phyloP scores from a whole-genome alignment of 441 rosid species.

The Viola pubescens region DNA sequence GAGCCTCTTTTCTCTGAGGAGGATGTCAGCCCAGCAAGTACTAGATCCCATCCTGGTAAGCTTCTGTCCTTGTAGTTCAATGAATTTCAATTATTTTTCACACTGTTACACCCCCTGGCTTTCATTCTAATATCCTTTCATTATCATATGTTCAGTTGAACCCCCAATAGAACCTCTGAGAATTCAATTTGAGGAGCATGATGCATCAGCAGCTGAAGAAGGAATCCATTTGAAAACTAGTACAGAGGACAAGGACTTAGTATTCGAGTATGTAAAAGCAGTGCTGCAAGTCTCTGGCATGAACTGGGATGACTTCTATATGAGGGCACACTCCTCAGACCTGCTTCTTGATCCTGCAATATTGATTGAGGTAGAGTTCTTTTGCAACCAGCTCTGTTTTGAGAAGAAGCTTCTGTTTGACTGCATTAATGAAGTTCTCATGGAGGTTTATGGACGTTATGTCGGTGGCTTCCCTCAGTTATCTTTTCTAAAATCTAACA shows the following conservation, averaged over 20 bases:
- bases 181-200: conserved; percentile 63
- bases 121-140: conserved; percentile 24
- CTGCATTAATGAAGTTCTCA: conserved; percentile 69
- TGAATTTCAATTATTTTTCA: conserved; percentile 4
- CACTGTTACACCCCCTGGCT: neutral
- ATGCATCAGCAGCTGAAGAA: conserved; percentile 26
- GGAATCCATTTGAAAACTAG: conserved; percentile 30
- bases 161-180: conserved; percentile 45
- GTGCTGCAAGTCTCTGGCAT: conserved; percentile 55
- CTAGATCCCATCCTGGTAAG: conserved; percentile 51
- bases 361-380: conserved; percentile 45
- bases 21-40: conserved; percentile 59
- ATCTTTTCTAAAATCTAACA: conserved; percentile 38
- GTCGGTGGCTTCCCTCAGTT: conserved; percentile 58
- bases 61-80: conserved; percentile 5
- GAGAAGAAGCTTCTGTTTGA: conserved; percentile 63
- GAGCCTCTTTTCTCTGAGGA: conserved; percentile 70
- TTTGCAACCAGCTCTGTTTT: conserved; percentile 40
- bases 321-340: conserved; percentile 55
- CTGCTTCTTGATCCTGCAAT: conserved; percentile 65
- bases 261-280: conserved; percentile 45
- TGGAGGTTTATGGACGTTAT: conserved; percentile 41
- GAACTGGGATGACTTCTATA: conserved; percentile 59
- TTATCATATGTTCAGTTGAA: conserved; percentile 36
- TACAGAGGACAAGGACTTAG: conserved; percentile 38